phyloP scores from a whole-genome alignment of 2,329 filamentous ascomycete genomes.

The Atkinsonella hypoxylon region DNA sequence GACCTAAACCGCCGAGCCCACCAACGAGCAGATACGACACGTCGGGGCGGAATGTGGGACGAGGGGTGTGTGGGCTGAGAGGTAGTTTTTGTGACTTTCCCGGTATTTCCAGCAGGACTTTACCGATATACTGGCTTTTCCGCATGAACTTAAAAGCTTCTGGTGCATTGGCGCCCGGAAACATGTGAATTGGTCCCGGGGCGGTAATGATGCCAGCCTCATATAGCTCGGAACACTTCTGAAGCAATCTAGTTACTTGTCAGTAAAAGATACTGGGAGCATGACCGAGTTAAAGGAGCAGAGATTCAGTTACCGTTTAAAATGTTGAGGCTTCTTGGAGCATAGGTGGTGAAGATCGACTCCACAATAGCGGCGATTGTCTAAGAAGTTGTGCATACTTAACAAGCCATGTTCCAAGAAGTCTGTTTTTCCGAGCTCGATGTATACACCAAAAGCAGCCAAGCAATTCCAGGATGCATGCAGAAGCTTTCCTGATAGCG shows the following conservation, averaged over 20 bases:
- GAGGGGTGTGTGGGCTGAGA: constrained; percentile 10
- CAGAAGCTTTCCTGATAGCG: constrained; percentile 20
- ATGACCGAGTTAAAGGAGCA: neutral
- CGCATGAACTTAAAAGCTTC: neutral
- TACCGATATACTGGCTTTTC: neutral
- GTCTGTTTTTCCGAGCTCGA: neutral
- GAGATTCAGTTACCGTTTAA: neutral
- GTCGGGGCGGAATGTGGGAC: constrained; percentile 16
- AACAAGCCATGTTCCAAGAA: neutral
- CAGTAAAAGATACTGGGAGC: neutral
- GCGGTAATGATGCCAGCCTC: neutral
- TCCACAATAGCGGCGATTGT: neutral
- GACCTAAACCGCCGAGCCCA: too few relatives aligned
- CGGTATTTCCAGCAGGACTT: neutral
- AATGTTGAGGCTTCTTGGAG: neutral
- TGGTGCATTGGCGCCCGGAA: neutral
- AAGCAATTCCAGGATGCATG: constrained; percentile 25
- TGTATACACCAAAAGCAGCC: constrained; percentile 17
- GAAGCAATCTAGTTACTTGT: too few relatives aligned
- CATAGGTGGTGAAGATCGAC: too few relatives aligned
- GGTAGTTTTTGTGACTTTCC: neutral
- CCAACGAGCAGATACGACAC: neutral
- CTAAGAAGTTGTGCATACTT: neutral
- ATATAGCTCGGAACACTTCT: too few relatives aligned
- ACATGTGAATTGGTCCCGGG: neutral